Conservation (phyloP, 306 rosid genomes). For the Vigna mungo region DNA sequence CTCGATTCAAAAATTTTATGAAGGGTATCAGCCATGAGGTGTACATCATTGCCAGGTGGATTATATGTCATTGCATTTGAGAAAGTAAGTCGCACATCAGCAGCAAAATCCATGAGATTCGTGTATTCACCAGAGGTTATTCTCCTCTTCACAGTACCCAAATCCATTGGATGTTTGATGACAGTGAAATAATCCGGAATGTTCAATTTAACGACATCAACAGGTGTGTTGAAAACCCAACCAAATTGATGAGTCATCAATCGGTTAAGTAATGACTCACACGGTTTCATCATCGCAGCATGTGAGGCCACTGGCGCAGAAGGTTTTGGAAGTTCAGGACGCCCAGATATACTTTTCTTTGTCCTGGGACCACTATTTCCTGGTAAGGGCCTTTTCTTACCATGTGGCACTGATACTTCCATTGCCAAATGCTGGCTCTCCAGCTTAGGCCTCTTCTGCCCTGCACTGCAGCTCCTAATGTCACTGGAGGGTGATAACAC, state of each 20-base stretch:
- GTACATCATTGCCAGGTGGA: constrained; percentile 82
- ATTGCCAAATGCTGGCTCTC: constrained; percentile 50
- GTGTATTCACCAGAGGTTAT: constrained; percentile 64
- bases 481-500: constrained; percentile 70
- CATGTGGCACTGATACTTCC: constrained; percentile 52
- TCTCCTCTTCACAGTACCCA: constrained; percentile 84
- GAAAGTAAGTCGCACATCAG: constrained; percentile 85
- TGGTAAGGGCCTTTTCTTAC: constrained; percentile 65
- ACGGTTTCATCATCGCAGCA: constrained; percentile 64
- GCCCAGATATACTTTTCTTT: constrained; percentile 55
- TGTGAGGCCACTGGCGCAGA: constrained; percentile 52
- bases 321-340: constrained; percentile 55
- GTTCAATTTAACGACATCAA: constrained; percentile 80
- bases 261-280: constrained; percentile 63
- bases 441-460: constrained; percentile 63
- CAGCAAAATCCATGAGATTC: constrained; percentile 72
- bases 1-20: constrained; percentile 72
- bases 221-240: constrained; percentile 84
- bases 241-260: constrained; percentile 64
- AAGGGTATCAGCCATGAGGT: constrained; percentile 67
- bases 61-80: constrained; percentile 90
- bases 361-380: constrained; percentile 69
- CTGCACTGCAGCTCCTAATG: constrained; percentile 68
- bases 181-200: constrained; percentile 89
- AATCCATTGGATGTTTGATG: constrained; percentile 95